These are phyloP conservation scores for Kwoniella dejecticola DNA, from an alignment of 768 basidiomycete species.

Conservation along the genomic window DNA sequence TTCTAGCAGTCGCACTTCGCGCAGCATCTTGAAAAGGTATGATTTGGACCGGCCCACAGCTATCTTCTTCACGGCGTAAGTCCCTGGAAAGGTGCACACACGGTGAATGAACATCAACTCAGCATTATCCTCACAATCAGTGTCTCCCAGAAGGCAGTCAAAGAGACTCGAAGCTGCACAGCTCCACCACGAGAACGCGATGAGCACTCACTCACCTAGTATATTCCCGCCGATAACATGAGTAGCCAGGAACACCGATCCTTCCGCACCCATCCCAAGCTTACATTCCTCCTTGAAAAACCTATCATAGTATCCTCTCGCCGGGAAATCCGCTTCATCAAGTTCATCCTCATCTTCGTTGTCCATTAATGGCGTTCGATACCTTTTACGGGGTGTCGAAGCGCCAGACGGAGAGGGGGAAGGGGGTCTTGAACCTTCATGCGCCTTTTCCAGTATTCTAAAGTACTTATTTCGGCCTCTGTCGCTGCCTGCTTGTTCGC, in stretches of 20 bases:
- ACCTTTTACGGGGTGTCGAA: conserved; percentile 6
- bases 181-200: too few relatives aligned
- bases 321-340: conserved; percentile 52
- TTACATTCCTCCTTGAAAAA: conserved; percentile 89
- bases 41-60: conserved; percentile 87
- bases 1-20: conserved; percentile 84
- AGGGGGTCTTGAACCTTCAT: conserved; percentile 46
- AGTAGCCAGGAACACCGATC: conserved; percentile 72
- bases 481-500: too few relatives aligned
- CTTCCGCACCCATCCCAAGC: conserved; percentile 93
- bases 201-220: too few relatives aligned
- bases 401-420: conserved; percentile 21
- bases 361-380: conserved; percentile 5
- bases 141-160: too few relatives aligned
- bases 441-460: conserved; percentile 45
- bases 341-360: conserved; percentile 26
- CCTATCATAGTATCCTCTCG: conserved; percentile 86
- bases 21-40: conserved; percentile 77
- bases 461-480: conserved; percentile 34
- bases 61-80: conserved; percentile 93
- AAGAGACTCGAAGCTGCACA: too few relatives aligned
- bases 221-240: conserved; percentile 85
- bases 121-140: too few relatives aligned
- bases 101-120: background rate
- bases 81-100: conserved; percentile 12